A percentile compares a stretch with the other conserved stretches of the same genome.
Conservation (phyloP, 208 protist species). For the Leishmania martiniquensis region DNA sequence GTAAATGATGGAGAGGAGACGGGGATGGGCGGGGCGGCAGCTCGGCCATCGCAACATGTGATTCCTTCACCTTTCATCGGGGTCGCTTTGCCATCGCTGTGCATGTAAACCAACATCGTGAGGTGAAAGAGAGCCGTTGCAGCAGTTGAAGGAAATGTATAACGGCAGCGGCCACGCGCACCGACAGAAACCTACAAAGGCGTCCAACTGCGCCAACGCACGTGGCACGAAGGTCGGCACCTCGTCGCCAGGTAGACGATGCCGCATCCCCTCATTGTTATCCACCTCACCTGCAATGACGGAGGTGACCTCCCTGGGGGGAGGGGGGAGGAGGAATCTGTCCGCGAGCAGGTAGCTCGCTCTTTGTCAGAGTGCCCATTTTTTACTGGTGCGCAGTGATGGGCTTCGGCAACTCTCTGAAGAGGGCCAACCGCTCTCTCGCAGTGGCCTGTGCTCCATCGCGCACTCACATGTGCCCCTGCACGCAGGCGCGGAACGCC, state of each 20-base stretch:
- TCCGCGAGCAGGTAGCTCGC: slow-evolving; percentile 24
- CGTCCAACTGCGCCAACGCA: background rate
- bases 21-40: background rate
- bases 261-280: slow-evolving; percentile 10
- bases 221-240: background rate
- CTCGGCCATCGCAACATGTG: background rate
- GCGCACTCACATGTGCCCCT: slow-evolving; percentile 34
- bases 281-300: slow-evolving; percentile 5
- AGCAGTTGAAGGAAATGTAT: background rate
- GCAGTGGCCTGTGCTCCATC: slow-evolving; percentile 37
- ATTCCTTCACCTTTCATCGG: background rate
- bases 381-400: slow-evolving; percentile 38
- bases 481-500: slow-evolving; percentile 16
- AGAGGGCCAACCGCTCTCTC: slow-evolving; percentile 28
- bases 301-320: background rate
- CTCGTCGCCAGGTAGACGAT: background rate
- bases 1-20: background rate
- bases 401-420: slow-evolving; percentile 34
- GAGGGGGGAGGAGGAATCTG: no score
- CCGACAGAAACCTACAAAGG: background rate
- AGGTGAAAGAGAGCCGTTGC: background rate
- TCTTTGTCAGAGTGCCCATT: slow-evolving; percentile 26
- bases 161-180: background rate
- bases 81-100: no score
- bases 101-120: no score